These are phyloP conservation scores for Puccinia sorghi DNA, from an alignment of 1,284 basidiomycete species.

Conservation along the genomic window DNA sequence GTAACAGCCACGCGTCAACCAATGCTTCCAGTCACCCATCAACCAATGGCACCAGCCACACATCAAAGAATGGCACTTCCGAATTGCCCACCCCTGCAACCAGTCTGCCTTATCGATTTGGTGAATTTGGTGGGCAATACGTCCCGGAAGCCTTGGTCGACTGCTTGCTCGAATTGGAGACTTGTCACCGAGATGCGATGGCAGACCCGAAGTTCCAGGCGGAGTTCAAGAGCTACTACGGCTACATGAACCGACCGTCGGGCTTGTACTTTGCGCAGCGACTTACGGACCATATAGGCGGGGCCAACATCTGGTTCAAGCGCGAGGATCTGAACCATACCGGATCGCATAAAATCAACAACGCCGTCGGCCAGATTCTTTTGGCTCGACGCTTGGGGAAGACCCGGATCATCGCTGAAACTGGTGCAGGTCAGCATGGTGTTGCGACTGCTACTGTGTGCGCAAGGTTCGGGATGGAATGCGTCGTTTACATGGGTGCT, in stretches of 20 bases:
- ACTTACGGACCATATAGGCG: conserved; percentile 73
- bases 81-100: not conserved
- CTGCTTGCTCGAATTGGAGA: conserved; percentile 85
- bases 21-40: not conserved
- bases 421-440: conserved; percentile 97
- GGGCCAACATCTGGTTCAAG: conserved; percentile 97
- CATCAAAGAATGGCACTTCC: not conserved
- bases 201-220: conserved; percentile 88
- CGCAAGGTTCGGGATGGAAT: conserved; percentile 93
- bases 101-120: conserved; percentile 68
- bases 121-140: conserved; percentile 94
- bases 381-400: conserved; percentile 91
- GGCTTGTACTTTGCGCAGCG: conserved; percentile 74
- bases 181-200: conserved; percentile 81
- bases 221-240: conserved; percentile 84
- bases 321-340: conserved; percentile 94
- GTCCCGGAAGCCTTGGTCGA: conserved; percentile 93
- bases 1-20: not conserved
- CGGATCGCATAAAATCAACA: conserved; percentile 96
- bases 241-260: conserved; percentile 80
- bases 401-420: conserved; percentile 96
- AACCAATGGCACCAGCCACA: not conserved
- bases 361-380: conserved; percentile 93
- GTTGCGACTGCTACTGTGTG: conserved; percentile 98
- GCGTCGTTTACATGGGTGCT: conserved; percentile 97